phyloP scores from a whole-genome alignment of 2,329 filamentous ascomycete genomes.

The Septoria petroselini region DNA sequence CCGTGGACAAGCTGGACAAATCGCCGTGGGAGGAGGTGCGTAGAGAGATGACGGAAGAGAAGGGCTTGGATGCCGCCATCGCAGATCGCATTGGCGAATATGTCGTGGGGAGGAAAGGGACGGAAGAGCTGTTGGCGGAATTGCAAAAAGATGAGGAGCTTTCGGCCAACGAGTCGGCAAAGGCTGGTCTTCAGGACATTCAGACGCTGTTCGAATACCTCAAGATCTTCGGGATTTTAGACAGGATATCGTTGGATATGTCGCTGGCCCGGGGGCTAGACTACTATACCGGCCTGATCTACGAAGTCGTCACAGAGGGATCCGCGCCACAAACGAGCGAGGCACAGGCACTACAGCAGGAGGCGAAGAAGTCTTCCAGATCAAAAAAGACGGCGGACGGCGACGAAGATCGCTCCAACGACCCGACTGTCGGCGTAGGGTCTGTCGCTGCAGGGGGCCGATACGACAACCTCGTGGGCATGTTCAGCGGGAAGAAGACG shows the following conservation, averaged over 20 bases:
- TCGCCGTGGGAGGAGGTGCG: constrained; percentile 80
- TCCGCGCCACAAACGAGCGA: constrained; percentile 56
- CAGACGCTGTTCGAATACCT: constrained; percentile 77
- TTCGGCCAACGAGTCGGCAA: constrained; percentile 68
- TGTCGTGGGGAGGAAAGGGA: constrained; percentile 72
- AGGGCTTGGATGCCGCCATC: constrained; percentile 70
- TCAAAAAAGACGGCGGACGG: constrained; percentile 40
- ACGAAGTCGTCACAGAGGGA: constrained; percentile 81
- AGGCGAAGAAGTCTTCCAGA: constrained; percentile 52
- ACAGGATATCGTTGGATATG: constrained; percentile 82
- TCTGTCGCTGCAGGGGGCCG: constrained; percentile 86
- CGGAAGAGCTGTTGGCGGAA: constrained; percentile 68
- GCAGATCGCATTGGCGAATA: constrained; percentile 86
- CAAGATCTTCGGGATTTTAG: constrained; percentile 68
- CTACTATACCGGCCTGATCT: constrained; percentile 88
- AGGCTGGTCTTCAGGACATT: constrained; percentile 78
- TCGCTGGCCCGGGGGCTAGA: constrained; percentile 87
- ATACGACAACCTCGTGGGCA: constrained; percentile 89
- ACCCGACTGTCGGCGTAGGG: constrained; percentile 79
- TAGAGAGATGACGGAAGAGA: constrained; percentile 90
- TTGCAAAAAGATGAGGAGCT: constrained; percentile 67
- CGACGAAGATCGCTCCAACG: constrained; percentile 69
- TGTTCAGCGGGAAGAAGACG: constrained; percentile 74
- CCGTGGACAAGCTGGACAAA: constrained; percentile 95
- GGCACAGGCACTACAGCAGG: constrained; percentile 47